Percentiles rank a stretch among this genome's conserved stretches.
Conservation (phyloP, 1,284 basidiomycete species). For the Microbotryum saponariae region DNA sequence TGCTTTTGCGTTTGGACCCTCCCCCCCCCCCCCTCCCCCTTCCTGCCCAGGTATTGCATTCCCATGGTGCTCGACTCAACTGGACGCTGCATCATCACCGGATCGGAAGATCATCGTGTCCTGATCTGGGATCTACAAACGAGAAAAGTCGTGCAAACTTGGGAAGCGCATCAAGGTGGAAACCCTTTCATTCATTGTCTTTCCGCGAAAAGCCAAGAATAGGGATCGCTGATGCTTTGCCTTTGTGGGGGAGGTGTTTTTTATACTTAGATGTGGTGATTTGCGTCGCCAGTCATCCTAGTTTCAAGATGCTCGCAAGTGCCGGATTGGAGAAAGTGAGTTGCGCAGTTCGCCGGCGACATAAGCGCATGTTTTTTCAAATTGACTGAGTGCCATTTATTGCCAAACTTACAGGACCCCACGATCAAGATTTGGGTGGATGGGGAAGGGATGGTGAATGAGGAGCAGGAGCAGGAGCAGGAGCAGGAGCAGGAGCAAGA, state of each 20-base stretch:
- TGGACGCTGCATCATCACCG: slow-evolving; percentile 61
- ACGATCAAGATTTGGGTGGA: slow-evolving; percentile 25
- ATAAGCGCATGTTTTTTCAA: too few species aligned
- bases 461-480: neutral
- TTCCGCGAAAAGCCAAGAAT: neutral
- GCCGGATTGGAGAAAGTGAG: slow-evolving; percentile 26
- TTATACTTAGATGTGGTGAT: slow-evolving; percentile 57
- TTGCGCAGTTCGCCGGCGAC: neutral
- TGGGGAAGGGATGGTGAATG: neutral
- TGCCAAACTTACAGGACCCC: slow-evolving; percentile 17
- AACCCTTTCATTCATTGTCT: slow-evolving; percentile 16
- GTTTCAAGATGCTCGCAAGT: slow-evolving; percentile 21
- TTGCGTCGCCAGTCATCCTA: slow-evolving; percentile 49
- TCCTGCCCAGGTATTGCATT: slow-evolving; percentile 24
- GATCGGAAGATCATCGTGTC: slow-evolving; percentile 81
- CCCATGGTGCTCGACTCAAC: slow-evolving; percentile 21
- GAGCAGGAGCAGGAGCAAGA: too few species aligned
- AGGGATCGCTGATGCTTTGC: neutral
- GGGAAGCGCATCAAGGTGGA: slow-evolving; percentile 76
- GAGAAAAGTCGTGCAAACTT: slow-evolving; percentile 60
- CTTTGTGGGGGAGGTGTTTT: neutral
- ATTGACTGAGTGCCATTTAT: too few species aligned
- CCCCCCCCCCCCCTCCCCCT: too few species aligned
- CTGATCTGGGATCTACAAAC: slow-evolving; percentile 88
- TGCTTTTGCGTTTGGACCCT: neutral